Base-by-base conservation (phyloP, 2,329 filamentous ascomycete genomes). In the Berkeleyomyces basicola region DNA sequence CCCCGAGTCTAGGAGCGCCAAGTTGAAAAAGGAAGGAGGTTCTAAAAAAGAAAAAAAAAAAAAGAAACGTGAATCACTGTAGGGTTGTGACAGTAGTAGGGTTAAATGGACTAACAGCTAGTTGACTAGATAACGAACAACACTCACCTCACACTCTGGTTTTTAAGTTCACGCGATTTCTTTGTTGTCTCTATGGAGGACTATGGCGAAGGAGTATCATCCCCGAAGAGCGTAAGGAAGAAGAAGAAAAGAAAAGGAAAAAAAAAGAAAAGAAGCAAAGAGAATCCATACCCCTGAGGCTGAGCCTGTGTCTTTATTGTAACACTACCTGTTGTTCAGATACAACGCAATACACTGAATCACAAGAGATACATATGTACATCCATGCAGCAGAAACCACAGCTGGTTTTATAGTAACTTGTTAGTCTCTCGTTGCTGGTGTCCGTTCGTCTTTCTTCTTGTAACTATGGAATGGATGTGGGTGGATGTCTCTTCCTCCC, bases 201-300 rank as follows among this genome's bases (percentile, higher is more conserved):
- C 23, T 2, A 23, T 23, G 40, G 11, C n/a, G 55, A 7, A 58
- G 16, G 36, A 37, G 31, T 9, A 11, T 36, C 40, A 37, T n/a
- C 10, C 31, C 10, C 7, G 9, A 39, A 39, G 31, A 10, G 16
- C 23, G 31, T 7, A 31, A 31, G 39, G 9, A 37, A 47, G 23
- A 44, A 40, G 16, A 16, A 57, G 7, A 55, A 43, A 37, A 62
- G 31, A 31, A 43, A 57, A 31, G 6, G 33, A 53, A 11, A 3
- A 49, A 16, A 11, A 59, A 23, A 31, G 4, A 46, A 39, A 33
- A 14, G 42, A 31, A 55, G 11, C 10, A 6, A 61, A 10, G 59
- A 7, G 16, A 9, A 53, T 36, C 47, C 60, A 57, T 57, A 46
- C 51, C 49, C 61, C 61, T 62, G 61, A 62, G 61, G 61, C 61